Evolutionary conservation across 441 rosid species (phyloP).

Genomic region (Syzygium malaccense): DNA sequence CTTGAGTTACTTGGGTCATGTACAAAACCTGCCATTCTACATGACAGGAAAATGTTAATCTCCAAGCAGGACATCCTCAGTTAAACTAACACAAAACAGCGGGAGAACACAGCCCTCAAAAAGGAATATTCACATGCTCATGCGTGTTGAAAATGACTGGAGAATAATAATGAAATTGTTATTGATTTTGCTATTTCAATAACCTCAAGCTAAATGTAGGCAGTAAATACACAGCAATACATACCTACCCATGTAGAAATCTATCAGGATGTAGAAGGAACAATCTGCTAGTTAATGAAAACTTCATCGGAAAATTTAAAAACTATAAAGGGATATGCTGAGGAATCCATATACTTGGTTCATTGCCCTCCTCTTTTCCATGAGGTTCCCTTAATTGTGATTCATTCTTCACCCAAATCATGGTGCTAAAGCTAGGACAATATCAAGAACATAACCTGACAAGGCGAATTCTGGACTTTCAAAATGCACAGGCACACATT

Average conservation of each 20-base stretch:
- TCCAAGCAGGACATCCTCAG: background rate
- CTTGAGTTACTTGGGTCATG: conserved; percentile 48
- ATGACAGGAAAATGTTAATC: background rate
- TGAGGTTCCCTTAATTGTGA: background rate
- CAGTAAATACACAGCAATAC: background rate
- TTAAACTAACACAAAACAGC: background rate
- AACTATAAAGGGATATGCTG: fast-evolving
- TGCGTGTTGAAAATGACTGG: background rate
- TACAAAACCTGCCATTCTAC: conserved; percentile 38
- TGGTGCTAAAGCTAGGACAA: background rate
- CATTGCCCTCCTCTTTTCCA: background rate
- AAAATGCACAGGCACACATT: background rate
- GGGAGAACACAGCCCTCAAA: background rate
- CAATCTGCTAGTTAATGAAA: background rate
- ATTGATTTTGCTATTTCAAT: background rate
- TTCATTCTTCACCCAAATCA: background rate
- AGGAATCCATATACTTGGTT: background rate
- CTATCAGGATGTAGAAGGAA: background rate
- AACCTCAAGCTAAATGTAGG: background rate
- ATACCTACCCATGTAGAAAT: background rate
- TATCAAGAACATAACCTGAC: background rate
- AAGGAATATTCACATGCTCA: background rate
- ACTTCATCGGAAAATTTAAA: background rate
- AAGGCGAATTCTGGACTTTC: background rate
- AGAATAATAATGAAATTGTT: background rate